phyloP scores from a whole-genome alignment of 140 eudicot genomes.

The Anethum foeniculum region DNA sequence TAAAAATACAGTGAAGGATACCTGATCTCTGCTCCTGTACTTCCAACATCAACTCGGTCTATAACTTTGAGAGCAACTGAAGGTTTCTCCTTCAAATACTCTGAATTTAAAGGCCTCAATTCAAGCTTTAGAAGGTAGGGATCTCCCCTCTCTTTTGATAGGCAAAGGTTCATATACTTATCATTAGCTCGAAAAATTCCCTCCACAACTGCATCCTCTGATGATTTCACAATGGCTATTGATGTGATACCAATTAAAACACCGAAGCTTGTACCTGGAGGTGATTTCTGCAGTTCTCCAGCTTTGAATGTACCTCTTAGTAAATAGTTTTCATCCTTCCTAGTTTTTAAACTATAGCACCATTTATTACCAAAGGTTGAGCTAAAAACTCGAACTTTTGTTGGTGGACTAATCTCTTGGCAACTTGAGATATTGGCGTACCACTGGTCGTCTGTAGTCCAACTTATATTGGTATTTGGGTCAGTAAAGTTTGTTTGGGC shows the following conservation, averaged over 20 bases:
- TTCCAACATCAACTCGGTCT: conserved; percentile 60
- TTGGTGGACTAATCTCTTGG: conserved; percentile 26
- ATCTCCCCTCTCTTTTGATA: conserved; percentile 36
- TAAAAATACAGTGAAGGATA: conserved; percentile 9
- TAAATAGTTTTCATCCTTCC: conserved; percentile 38
- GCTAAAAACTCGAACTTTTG: conserved; percentile 39
- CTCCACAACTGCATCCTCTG: conserved; percentile 37
- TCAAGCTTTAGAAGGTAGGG: conserved; percentile 55
- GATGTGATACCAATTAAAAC: conserved; percentile 34
- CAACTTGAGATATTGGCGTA: conserved; percentile 38
- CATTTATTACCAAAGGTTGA: conserved; percentile 37
- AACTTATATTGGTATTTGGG: conserved; percentile 37
- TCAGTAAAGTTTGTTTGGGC: conserved; percentile 41
- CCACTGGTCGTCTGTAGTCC: conserved; percentile 49
- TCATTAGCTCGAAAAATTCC: conserved; percentile 41
- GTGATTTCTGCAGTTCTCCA: conserved; percentile 24
- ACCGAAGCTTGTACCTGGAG: conserved; percentile 29
- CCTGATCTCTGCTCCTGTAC: conserved; percentile 44
- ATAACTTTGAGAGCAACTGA: conserved; percentile 38
- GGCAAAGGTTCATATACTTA: conserved; percentile 39
- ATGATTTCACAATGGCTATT: conserved; percentile 41
- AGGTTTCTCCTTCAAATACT: conserved; percentile 31
- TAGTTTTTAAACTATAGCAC: conserved; percentile 55
- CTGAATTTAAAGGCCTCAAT: conserved; percentile 36
- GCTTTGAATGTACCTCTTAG: conserved; percentile 46